A percentile compares a stretch with the other conserved stretches of the same genome.
Evolutionary conservation across 1,284 basidiomycete species (phyloP).

Genomic region (Singerocomus inundabilis): DNA sequence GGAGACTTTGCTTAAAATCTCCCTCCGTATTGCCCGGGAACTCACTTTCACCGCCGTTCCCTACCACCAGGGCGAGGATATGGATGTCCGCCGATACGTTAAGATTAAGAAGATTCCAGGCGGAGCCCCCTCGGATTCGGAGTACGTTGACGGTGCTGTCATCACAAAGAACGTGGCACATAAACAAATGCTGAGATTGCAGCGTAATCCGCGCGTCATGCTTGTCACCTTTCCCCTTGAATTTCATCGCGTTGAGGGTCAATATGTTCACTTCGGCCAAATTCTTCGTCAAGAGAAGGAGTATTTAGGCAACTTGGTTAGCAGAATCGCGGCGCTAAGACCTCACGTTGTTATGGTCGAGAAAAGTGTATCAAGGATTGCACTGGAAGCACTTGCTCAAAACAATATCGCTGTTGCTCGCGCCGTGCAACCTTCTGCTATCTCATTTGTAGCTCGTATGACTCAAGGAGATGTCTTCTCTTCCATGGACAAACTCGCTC

Average conservation of each 20-base stretch:
- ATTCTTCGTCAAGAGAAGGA: conserved; percentile 94
- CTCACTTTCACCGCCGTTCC: conserved; percentile 73
- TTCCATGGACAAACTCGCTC: conserved; percentile 91
- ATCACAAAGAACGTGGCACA: conserved; percentile 99
- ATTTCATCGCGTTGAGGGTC: conserved; percentile 90
- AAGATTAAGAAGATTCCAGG: conserved; percentile 99
- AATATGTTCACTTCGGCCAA: conserved; percentile 92
- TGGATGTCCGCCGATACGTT: conserved; percentile 93
- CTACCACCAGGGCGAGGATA: conserved; percentile 82
- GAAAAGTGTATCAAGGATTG: conserved; percentile 89
- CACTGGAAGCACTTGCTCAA: conserved; percentile 85
- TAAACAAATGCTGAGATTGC: conserved; percentile 77
- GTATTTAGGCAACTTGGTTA: conserved; percentile 87
- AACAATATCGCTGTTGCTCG: conserved; percentile 91
- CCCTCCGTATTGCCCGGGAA: conserved; percentile 74
- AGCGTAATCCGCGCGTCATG: conserved; percentile 88
- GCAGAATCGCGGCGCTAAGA: conserved; percentile 84
- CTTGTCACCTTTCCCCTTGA: conserved; percentile 95
- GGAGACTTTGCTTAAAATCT: conserved; percentile 75
- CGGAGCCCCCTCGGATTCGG: conserved; percentile 87
- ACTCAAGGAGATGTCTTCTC: conserved; percentile 95
- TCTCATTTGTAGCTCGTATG: conserved; percentile 88
- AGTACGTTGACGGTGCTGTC: conserved; percentile 96
- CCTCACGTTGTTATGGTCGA: conserved; percentile 94
- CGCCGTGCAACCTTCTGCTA: conserved; percentile 84